phyloP scores from a whole-genome alignment of 805 yeast genomes.

The Komagataella phaffii region DNA sequence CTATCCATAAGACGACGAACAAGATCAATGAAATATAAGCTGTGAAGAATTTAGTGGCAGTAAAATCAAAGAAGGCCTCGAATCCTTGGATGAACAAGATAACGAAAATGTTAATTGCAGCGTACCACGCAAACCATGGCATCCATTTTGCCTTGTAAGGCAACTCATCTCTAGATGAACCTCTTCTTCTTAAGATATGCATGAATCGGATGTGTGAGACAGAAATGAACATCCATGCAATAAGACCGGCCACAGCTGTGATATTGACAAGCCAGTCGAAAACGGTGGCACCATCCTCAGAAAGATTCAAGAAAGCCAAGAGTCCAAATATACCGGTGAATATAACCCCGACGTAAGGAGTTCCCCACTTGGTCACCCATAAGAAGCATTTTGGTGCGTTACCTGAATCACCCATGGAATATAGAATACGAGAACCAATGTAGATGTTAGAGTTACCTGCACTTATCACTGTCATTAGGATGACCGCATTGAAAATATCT shows the following conservation, averaged over 20 bases:
- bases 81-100: conserved; percentile 67
- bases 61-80: conserved; percentile 41
- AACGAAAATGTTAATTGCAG: conserved; percentile 35
- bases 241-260: conserved; percentile 63
- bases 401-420: conserved; percentile 43
- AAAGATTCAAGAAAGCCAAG: conserved; percentile 45
- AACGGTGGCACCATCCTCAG: conserved; percentile 39
- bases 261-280: conserved; percentile 65
- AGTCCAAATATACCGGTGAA: conserved; percentile 49
- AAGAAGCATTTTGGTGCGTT: conserved; percentile 42
- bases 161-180: conserved; percentile 50
- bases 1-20: conserved; percentile 39
- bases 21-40: conserved; percentile 59
- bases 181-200: conserved; percentile 46
- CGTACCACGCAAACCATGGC: conserved; percentile 57
- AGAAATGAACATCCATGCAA: conserved; percentile 58
- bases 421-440: conserved; percentile 56
- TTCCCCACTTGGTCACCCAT: conserved; percentile 41
- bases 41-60: conserved; percentile 48
- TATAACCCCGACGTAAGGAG: conserved; percentile 44
- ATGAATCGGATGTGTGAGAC: conserved; percentile 58
- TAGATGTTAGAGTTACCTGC: conserved; percentile 70
- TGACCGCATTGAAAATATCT: conserved; percentile 61
- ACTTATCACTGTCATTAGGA: conserved; percentile 52
- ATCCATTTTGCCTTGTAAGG: conserved; percentile 65